Evolutionary conservation across 768 basidiomycete species (phyloP), one percentile per base, ranked within the genome.

Genomic region (Trametes cingulata): DNA sequence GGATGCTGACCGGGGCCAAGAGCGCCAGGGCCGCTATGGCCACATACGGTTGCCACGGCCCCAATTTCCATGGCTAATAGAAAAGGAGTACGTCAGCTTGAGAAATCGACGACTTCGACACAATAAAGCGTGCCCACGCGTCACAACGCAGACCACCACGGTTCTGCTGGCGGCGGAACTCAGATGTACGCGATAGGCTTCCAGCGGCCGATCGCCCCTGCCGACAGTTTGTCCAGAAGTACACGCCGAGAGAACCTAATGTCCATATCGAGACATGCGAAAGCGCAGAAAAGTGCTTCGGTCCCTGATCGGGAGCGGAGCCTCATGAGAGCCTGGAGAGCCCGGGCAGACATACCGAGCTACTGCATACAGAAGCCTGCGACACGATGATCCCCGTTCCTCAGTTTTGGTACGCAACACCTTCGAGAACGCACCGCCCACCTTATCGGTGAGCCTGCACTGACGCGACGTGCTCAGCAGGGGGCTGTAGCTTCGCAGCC

Each of bases 141-240:
- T 56, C 33, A 40, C 49, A n/a, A n/a, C 17, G 52, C 51, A 19
- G 46, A 14, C 41, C 48, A 42, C 39, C 25, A 17, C 56, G 39
- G 39, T 14, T 20, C 24, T 50, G 35, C 42, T 39, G 27, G 17
- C 37, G 51, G 50, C 39, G 35, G 56, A 63, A 63, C 61, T 58
- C 56, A 49, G 56, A 63, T 63, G 56, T 35, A 55, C 61, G 51
- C 56, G 61, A 62, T 62, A 58, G 61, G 61, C 46, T 53, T 47
- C 35, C 29, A 46, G 61, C 50, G 56, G 47, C 61, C 56, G 61
- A 63, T 63, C 56, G 29, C 41, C 36, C 43, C 52, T 43, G 24
- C 53, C 41, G 7, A 33, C 41, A 19, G 49, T 20, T 56, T 42
- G 20, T 22, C 36, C 29, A 17, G 29, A 37, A 52, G 22, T 17